These are phyloP conservation scores for Aquilaria malaccensis DNA, from an alignment of 345 rosid species.

Conservation along the genomic window DNA sequence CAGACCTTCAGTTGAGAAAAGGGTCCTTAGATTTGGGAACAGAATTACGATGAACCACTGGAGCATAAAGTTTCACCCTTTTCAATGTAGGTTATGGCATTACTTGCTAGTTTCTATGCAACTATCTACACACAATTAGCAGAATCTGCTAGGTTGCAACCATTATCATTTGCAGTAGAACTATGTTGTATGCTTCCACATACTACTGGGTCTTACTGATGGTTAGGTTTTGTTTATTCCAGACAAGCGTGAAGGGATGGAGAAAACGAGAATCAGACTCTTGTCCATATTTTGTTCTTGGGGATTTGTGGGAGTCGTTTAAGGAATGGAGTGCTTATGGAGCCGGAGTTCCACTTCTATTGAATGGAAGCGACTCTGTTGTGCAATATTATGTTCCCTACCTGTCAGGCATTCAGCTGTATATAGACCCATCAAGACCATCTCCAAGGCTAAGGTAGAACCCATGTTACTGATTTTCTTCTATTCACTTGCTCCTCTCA, in stretches of 20 bases:
- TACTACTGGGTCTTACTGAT: neutral
- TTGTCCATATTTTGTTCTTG: constrained; percentile 46
- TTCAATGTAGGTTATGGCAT: no score
- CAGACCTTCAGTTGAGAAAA: no score
- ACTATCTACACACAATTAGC: no score
- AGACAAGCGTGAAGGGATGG: constrained; percentile 39
- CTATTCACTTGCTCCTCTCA: neutral
- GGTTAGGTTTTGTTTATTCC: neutral
- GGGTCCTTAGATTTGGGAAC: no score
- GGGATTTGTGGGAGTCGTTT: constrained; percentile 84
- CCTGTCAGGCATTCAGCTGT: constrained; percentile 86
- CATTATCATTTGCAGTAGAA: no score
- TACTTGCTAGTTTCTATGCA: no score
- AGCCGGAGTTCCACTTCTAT: constrained; percentile 72
- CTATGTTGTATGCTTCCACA: no score
- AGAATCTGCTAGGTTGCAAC: no score
- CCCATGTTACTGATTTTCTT: constrained; percentile 12
- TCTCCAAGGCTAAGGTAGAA: constrained; percentile 42
- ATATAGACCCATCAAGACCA: constrained; percentile 44
- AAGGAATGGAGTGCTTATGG: constrained; percentile 95
- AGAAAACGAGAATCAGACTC: constrained; percentile 22
- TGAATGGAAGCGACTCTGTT: constrained; percentile 66
- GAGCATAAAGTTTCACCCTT: no score
- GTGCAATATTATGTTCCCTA: constrained; percentile 90
- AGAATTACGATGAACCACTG: no score